phyloP scores from a whole-genome alignment of 306 rosid genomes.

The Sicyos edulis region DNA sequence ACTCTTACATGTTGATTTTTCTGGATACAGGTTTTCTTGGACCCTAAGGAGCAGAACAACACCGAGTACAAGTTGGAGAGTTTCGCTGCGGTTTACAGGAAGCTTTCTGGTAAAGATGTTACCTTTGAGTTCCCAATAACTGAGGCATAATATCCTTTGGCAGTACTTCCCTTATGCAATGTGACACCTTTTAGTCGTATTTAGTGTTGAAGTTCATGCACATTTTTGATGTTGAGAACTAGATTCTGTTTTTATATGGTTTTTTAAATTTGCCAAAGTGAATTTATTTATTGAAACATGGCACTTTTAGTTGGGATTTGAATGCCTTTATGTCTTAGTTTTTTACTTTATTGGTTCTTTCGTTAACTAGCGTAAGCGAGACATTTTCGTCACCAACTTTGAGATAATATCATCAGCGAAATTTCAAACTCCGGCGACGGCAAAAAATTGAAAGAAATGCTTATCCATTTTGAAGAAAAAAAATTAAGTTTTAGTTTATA shows the following conservation, averaged over 20 bases:
- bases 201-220: neutral
- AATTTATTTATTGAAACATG: conserved; percentile 4
- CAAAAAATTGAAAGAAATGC: too few relatives aligned
- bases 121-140: conserved; percentile 19
- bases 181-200: neutral
- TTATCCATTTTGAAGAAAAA: too few relatives aligned
- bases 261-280: conserved; percentile 8
- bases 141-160: conserved; percentile 11
- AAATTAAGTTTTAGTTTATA: too few relatives aligned
- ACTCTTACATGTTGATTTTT: too few relatives aligned
- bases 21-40: conserved; percentile 20
- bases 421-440: too few relatives aligned
- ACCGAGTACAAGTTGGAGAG: conserved; percentile 26
- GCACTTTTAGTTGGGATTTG: conserved; percentile 9
- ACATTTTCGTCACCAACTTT: too few relatives aligned
- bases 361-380: too few relatives aligned
- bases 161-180: neutral
- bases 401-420: too few relatives aligned
- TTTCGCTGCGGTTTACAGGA: conserved; percentile 22
- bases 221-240: conserved; percentile 18
- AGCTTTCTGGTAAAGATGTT: conserved; percentile 23
- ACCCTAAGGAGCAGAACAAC: conserved; percentile 23
- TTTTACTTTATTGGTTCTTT: too few relatives aligned
- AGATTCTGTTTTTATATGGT: conserved; percentile 17
- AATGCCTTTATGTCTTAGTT: neutral